A percentile compares a stretch with the other conserved stretches of the same genome.
Conservation (phyloP, 257 asterid genomes). For the Solanum bukasovii region DNA sequence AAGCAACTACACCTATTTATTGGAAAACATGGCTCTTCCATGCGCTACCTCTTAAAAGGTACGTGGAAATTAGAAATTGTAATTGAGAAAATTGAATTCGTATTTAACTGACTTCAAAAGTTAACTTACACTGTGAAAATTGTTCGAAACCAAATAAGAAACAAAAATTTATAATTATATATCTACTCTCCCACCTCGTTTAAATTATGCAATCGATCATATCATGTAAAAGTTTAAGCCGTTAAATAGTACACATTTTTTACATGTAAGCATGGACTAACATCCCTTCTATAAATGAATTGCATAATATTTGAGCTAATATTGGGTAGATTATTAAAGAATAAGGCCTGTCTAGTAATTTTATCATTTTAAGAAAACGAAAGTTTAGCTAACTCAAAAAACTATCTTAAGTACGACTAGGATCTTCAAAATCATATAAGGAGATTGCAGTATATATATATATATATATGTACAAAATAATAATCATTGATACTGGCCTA, state of each 20-base stretch:
- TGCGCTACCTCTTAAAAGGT: not conserved
- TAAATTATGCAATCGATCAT: not conserved
- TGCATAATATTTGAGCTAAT: not conserved
- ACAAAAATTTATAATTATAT: not conserved
- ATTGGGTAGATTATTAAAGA: not conserved
- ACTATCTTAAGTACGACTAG: not conserved
- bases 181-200: not conserved
- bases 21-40: not conserved
- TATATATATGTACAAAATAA: no score
- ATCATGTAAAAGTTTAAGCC: not conserved
- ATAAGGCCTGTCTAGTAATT: not conserved
- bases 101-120: not conserved
- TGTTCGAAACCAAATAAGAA: no score
- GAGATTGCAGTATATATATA: not conserved
- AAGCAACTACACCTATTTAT: not conserved
- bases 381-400: not conserved
- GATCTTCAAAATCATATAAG: not conserved
- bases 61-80: not conserved
- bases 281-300: not conserved
- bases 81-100: not conserved
- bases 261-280: not conserved
- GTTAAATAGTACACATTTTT: not conserved
- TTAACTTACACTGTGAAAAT: no score
- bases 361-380: not conserved
- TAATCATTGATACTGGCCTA: no score